These are phyloP conservation scores for Nitzschia palea DNA, from an alignment of 108 stramenopile genomes.

Conservation along the genomic window DNA sequence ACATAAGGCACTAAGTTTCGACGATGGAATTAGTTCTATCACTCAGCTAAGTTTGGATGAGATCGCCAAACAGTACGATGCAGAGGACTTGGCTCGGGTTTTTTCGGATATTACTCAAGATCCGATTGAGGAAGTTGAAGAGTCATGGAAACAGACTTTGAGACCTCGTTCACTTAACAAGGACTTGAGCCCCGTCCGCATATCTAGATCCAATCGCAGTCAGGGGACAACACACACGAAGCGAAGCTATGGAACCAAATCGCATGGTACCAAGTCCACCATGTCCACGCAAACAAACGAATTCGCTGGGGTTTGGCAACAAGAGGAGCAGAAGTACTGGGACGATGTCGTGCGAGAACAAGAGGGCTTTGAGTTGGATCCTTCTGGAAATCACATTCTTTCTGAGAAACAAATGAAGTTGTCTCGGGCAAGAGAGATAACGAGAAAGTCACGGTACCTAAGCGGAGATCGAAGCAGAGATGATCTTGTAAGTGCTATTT, in stretches of 20 bases:
- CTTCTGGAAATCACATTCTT: not conserved
- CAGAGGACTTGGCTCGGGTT: not conserved
- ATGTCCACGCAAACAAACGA: conserved; percentile 21
- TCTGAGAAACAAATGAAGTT: not conserved
- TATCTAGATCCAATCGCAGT: not conserved
- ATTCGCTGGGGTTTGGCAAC: conserved; percentile 13
- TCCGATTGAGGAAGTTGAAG: conserved; percentile 9
- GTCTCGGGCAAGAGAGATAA: not conserved
- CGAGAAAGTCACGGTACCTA: not conserved
- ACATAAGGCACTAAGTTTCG: conserved; percentile 44
- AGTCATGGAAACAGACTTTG: conserved; percentile 22
- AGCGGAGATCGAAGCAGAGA: not conserved
- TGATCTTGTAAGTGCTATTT: not conserved
- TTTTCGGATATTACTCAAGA: conserved; percentile 26
- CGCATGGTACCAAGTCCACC: conserved; percentile 8
- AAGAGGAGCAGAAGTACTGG: conserved; percentile 31
- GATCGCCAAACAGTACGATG: conserved; percentile 35
- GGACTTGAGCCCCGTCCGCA: not conserved
- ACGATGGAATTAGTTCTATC: conserved; percentile 79
- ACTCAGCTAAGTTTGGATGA: conserved; percentile 76
- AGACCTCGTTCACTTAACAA: not conserved
- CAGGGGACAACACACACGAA: conserved; percentile 4
- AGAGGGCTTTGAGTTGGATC: not conserved
- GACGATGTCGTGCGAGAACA: conserved; percentile 24
- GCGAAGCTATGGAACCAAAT: conserved; percentile 8